Base-by-base conservation (phyloP, 2,329 filamentous ascomycete genomes). In the Aspergillus sp. region DNA sequence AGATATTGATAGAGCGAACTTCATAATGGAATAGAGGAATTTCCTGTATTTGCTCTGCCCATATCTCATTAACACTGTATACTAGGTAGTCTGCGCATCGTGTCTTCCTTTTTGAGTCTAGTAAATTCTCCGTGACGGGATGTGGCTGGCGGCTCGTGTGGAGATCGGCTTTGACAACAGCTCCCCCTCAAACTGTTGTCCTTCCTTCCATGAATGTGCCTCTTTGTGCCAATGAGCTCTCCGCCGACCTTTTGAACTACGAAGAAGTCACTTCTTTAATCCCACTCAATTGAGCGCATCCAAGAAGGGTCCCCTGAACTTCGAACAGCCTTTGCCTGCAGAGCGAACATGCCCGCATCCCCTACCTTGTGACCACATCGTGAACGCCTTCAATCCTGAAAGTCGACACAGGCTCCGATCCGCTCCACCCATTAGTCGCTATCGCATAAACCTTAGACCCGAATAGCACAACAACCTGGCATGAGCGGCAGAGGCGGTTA, bases 401-500 rank as follows among this genome's bases (percentile, higher is more conserved):
- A 57, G 23, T 28, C 23, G 47, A 23, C 55, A 64, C 52, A 66
- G 59, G 15, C n/a, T 13, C 51, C 50, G 11, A 41, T 62, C 34
- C 31, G 25, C 17, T n/a, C 30, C n/a, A 46, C 46, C 48, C 23
- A 25, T 41, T 52, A 60, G 59, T 50, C 60, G 56, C 54, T 60
- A 47, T 62, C 60, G 54, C 64, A 58, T 64, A 57, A 19, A 25
- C 57, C 38, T 41, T 41, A 41, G 13, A 13, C 11, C 11, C 11
- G 11, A 15, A 41, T 13, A 41, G 8, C 34, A 41, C 49, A 62
- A 41, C 34, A 46, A 59, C 60, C 64, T 69, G 72, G 66, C 64
- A 78, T 78, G 76, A 77, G 70, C 63, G 71, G 71, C 59, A 69
- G 73, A 72, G 71, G 60, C 60, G 71, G 71, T 43, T 76, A 76